Conservation (phyloP, 2,329 filamentous ascomycete genomes). For the Aureobasidium melanogenum region DNA sequence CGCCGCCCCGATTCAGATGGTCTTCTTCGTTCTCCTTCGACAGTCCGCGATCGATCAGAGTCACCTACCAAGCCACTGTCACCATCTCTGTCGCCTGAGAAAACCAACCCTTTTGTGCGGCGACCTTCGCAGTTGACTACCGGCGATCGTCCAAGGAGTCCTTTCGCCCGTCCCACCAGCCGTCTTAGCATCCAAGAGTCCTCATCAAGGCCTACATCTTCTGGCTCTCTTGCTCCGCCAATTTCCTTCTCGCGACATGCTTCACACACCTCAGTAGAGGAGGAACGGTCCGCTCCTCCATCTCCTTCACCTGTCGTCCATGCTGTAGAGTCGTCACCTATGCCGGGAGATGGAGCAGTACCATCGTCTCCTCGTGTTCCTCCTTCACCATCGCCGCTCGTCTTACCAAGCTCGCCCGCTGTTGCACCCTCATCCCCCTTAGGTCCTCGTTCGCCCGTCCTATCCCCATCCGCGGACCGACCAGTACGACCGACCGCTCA, state of each 20-base stretch:
- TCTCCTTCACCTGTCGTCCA: conserved; percentile 12
- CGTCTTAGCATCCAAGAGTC: conserved; percentile 21
- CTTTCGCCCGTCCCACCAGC: conserved; percentile 27
- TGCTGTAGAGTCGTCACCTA: conserved; percentile 4
- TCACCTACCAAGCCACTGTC: conserved; percentile 16
- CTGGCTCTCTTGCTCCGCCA: neutral
- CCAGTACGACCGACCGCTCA: conserved; percentile 27
- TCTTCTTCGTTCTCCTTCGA: conserved; percentile 29
- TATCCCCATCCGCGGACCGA: neutral
- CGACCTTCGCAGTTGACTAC: conserved; percentile 26
- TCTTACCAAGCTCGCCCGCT: conserved; percentile 24
- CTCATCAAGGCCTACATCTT: conserved; percentile 1
- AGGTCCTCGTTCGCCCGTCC: conserved; percentile 5
- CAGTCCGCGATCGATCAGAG: conserved; percentile 21
- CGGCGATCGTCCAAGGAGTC: conserved; percentile 24
- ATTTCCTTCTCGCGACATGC: conserved; percentile 8
- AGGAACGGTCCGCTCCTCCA: conserved; percentile 11
- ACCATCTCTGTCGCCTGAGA: conserved; percentile 15
- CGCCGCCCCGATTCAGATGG: conserved; percentile 33
- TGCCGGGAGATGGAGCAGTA: conserved; percentile 13
- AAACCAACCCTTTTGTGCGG: conserved; percentile 27
- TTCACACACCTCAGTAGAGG: conserved; percentile 1
- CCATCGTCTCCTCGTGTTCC: conserved; percentile 20
- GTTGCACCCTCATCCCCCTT: neutral
- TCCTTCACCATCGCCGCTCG: conserved; percentile 18